phyloP scores from a whole-genome alignment of 106 monocot genomes.

The Allium sativum region DNA sequence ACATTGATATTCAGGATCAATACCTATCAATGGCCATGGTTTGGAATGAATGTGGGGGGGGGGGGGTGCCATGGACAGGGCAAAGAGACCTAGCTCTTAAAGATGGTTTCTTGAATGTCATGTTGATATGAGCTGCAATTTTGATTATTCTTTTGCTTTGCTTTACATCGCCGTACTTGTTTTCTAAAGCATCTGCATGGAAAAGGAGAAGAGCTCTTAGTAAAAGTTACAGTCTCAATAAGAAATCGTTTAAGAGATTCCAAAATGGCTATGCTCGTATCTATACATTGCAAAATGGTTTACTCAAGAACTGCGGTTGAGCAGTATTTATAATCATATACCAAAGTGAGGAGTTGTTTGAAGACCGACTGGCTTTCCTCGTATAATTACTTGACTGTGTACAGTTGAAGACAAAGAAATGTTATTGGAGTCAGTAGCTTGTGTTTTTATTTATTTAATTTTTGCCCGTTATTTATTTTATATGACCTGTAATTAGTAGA shows the following conservation, averaged over 20 bases:
- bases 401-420: too few relatives aligned
- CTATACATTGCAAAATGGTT: background rate
- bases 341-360: too few relatives aligned
- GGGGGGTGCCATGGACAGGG: constrained; percentile 92
- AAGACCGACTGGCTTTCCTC: too few relatives aligned
- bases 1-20: too few relatives aligned
- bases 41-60: constrained; percentile 98
- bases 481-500: too few relatives aligned
- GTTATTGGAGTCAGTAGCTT: too few relatives aligned
- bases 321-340: too few relatives aligned
- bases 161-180: constrained; percentile 58
- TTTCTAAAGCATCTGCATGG: constrained; percentile 36
- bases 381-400: too few relatives aligned
- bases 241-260: constrained; percentile 35
- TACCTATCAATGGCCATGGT: too few relatives aligned
- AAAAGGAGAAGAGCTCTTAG: constrained; percentile 19
- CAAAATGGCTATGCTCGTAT: constrained; percentile 2
- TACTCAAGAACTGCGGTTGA: too few relatives aligned
- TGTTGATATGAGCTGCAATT: constrained; percentile 58
- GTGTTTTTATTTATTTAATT: too few relatives aligned
- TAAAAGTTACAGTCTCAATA: constrained; percentile 43
- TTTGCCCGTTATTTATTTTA: too few relatives aligned
- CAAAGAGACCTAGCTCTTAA: constrained; percentile 41
- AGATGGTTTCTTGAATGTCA: constrained; percentile 72
- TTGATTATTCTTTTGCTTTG: constrained; percentile 49